Evolutionary conservation across 495 filamentous ascomycete genomes (phyloP).

Genomic region (Penicillium cinerascens): DNA sequence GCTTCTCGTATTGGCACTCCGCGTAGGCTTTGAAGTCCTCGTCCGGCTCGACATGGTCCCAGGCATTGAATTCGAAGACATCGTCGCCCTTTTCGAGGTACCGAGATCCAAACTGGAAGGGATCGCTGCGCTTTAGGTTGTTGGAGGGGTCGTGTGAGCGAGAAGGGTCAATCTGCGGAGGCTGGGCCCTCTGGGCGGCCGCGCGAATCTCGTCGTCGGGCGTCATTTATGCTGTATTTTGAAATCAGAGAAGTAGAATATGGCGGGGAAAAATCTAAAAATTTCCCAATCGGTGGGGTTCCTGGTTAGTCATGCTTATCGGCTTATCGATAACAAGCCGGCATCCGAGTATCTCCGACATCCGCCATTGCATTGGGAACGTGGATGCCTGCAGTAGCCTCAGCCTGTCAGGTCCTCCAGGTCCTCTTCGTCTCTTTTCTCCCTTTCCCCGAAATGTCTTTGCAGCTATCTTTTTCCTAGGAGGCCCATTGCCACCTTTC

Average conservation of each 20-base stretch:
- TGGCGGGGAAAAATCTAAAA: neutral
- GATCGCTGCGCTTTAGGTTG: conserved; percentile 76
- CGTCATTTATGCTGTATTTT: conserved; percentile 20
- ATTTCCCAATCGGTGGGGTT: neutral
- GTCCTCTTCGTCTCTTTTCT: conserved; percentile 3
- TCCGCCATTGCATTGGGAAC: conserved; percentile 4
- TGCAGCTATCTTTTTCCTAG: neutral
- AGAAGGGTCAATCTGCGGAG: conserved; percentile 38
- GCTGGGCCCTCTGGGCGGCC: conserved; percentile 45
- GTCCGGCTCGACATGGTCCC: conserved; percentile 93
- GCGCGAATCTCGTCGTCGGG: conserved; percentile 14
- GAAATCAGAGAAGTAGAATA: conserved; percentile 1
- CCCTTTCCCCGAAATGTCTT: neutral
- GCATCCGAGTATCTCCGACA: neutral
- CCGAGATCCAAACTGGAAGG: conserved; percentile 93
- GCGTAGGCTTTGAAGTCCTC: conserved; percentile 78
- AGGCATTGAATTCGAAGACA: conserved; percentile 94
- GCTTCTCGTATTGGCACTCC: conserved; percentile 72
- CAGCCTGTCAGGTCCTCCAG: neutral
- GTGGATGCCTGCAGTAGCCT: conserved; percentile 23
- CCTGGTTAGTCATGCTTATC: neutral
- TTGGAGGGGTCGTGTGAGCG: conserved; percentile 53
- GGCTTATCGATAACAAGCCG: neutral
- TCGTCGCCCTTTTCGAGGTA: conserved; percentile 76
- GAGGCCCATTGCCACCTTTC: neutral